Percentiles rank a stretch among this genome's conserved stretches.
These are phyloP conservation scores for Metschnikowia corniflorae DNA, from an alignment of 805 yeast genomes.

Conservation along the genomic window DNA sequence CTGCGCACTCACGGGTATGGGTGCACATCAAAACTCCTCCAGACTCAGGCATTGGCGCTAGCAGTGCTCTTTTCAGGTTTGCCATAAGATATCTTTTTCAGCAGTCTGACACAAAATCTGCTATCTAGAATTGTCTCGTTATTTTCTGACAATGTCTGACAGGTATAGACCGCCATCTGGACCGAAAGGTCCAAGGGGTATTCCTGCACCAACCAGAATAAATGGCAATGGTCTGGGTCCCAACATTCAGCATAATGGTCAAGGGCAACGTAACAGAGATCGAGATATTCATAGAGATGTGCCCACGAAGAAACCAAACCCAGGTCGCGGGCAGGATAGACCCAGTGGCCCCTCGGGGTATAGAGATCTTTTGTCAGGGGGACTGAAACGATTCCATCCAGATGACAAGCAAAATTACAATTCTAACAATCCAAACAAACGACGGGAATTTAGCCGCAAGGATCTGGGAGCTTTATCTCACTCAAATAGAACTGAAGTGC, in stretches of 20 bases:
- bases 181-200: conserved; percentile 18
- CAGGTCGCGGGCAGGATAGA: conserved; percentile 8
- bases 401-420: conserved; percentile 3
- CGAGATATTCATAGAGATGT: too few relatives aligned
- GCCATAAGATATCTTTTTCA: too few relatives aligned
- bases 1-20: conserved; percentile 7
- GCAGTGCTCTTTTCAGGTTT: too few relatives aligned
- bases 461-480: conserved; percentile 1
- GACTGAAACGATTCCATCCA: conserved; percentile 7
- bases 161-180: conserved; percentile 21
- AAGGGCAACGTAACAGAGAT: too few relatives aligned
- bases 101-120: too few relatives aligned
- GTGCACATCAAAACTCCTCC: conserved; percentile 9
- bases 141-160: conserved; percentile 15
- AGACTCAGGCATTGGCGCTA: conserved; percentile 2
- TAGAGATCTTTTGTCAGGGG: conserved; percentile 1
- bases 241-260: too few relatives aligned
- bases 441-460: conserved; percentile 8
- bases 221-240: conserved; percentile 12
- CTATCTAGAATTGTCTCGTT: too few relatives aligned
- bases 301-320: too few relatives aligned
- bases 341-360: conserved; percentile 17
- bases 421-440: conserved; percentile 5
- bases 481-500: conserved; percentile 1
- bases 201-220: conserved; percentile 10